phyloP scores from a whole-genome alignment of 2,329 filamentous ascomycete species.

The Leptographium flavum region DNA sequence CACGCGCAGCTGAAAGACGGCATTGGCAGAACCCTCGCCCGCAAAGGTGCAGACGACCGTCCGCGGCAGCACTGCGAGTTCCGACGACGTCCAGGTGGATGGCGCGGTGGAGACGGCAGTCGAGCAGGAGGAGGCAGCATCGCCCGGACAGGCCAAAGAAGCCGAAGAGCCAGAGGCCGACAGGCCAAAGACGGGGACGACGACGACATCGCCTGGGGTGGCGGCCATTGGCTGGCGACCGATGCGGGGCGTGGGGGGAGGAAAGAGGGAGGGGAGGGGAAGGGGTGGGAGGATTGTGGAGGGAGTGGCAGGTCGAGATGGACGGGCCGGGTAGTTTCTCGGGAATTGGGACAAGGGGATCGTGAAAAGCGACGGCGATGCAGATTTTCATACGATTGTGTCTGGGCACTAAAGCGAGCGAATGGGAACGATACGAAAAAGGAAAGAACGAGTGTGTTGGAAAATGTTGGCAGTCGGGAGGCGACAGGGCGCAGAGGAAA shows the following conservation, averaged over 20 bases:
- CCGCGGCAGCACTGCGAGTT: not conserved
- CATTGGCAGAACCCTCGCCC: constrained; percentile 62
- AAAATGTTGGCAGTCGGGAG: too few relatives aligned
- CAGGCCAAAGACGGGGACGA: constrained; percentile 3
- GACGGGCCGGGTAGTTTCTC: not conserved
- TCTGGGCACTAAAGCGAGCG: too few relatives aligned
- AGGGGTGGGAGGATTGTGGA: not conserved
- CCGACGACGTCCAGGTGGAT: not conserved
- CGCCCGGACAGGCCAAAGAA: not conserved
- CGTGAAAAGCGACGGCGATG: too few relatives aligned
- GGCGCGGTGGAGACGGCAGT: not conserved
- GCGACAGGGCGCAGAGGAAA: too few relatives aligned
- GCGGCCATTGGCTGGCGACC: constrained; percentile 6
- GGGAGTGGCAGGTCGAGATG: not conserved
- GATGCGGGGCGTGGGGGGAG: not conserved
- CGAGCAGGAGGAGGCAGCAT: not conserved
- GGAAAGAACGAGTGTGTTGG: too few relatives aligned
- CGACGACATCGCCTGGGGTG: constrained; percentile 3
- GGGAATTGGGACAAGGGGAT: too few relatives aligned
- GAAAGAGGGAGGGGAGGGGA: not conserved
- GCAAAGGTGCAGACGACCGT: constrained; percentile 21
- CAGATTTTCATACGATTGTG: too few relatives aligned
- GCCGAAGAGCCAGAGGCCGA: too few relatives aligned
- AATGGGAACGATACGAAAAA: too few relatives aligned
- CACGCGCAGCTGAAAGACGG: constrained; percentile 39